Percentiles rank a stretch among this genome's conserved stretches.
Conservation (phyloP, 768 basidiomycete species). For the Daedaleopsis sinensis region DNA sequence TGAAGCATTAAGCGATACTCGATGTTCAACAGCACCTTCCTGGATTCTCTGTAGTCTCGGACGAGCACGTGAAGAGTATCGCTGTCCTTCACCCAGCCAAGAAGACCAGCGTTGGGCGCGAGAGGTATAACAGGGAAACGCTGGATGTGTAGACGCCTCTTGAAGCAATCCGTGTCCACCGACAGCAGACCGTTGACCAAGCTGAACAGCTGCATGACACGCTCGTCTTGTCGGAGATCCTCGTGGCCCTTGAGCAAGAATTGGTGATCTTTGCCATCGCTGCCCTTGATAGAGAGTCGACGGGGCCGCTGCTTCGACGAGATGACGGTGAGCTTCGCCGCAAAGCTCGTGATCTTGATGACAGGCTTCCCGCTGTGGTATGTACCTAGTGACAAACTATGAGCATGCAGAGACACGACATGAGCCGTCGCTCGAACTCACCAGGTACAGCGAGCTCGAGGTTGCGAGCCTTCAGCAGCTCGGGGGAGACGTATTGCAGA, state of each 20-base stretch:
- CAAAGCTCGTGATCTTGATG: constrained; percentile 81
- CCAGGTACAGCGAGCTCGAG: constrained; percentile 97
- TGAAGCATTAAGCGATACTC: constrained; percentile 99
- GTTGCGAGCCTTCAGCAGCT: constrained; percentile 83
- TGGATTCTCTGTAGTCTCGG: constrained; percentile 92
- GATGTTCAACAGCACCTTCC: constrained; percentile 96
- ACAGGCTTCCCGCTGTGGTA: constrained; percentile 88
- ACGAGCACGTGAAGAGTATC: constrained; percentile 97
- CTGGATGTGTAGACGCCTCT: constrained; percentile 93
- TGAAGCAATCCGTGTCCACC: constrained; percentile 93
- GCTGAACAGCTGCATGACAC: constrained; percentile 98
- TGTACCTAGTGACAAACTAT: constrained; percentile 58
- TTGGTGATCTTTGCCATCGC: constrained; percentile 92
- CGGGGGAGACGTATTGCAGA: constrained; percentile 96
- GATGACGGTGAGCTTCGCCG: constrained; percentile 90
- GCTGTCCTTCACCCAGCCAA: constrained; percentile 95
- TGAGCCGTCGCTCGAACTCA: constrained; percentile 32
- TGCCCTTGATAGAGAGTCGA: constrained; percentile 82
- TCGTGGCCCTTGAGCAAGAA: constrained; percentile 97
- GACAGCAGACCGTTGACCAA: constrained; percentile 94
- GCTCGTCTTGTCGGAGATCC: constrained; percentile 97
- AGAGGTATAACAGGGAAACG: constrained; percentile 91
- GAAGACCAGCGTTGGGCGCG: constrained; percentile 91
- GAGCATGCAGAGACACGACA: background rate
- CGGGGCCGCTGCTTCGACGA: constrained; percentile 96